These are phyloP conservation scores for Cutaneotrichosporon sp. DNA, from an alignment of 1,284 basidiomycete species.

Conservation along the genomic window DNA sequence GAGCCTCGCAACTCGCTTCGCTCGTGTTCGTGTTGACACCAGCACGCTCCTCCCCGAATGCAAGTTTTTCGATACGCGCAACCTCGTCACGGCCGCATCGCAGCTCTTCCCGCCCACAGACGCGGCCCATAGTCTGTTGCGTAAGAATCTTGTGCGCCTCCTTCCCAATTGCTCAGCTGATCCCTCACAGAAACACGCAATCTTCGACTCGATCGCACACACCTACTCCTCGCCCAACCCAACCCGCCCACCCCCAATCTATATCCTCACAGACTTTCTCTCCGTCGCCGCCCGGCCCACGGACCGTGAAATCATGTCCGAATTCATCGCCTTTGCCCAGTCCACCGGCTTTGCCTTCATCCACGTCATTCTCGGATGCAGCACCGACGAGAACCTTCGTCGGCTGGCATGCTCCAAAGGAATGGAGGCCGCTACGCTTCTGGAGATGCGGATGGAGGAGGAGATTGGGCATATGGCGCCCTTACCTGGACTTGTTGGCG, in stretches of 20 bases:
- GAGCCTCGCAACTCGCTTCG: too few relatives aligned
- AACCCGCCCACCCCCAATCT: constrained; percentile 12
- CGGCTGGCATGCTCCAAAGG: neutral
- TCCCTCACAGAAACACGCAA: constrained; percentile 20
- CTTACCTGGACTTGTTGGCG: constrained; percentile 30
- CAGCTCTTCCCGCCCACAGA: constrained; percentile 20
- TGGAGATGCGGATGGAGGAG: constrained; percentile 40
- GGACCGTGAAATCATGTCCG: constrained; percentile 23
- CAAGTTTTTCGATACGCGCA: constrained; percentile 33
- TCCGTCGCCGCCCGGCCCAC: constrained; percentile 21
- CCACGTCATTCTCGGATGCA: constrained; percentile 33
- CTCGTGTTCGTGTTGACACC: neutral
- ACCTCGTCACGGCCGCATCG: constrained; percentile 21
- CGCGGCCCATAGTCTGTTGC: constrained; percentile 16
- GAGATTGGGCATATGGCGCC: constrained; percentile 32
- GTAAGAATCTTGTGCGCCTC: constrained; percentile 22
- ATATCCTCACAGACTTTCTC: constrained; percentile 25
- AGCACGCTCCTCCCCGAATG: constrained; percentile 40
- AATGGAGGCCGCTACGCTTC: constrained; percentile 23
- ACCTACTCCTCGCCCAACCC: constrained; percentile 16
- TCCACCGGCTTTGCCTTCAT: constrained; percentile 25
- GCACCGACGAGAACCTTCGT: constrained; percentile 26
- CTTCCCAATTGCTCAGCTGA: neutral
- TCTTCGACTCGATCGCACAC: constrained; percentile 20
- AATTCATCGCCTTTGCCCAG: constrained; percentile 20